These are phyloP conservation scores for Colletotrichum sp. DNA, from an alignment of 2,329 filamentous ascomycete species.

Conservation along the genomic window DNA sequence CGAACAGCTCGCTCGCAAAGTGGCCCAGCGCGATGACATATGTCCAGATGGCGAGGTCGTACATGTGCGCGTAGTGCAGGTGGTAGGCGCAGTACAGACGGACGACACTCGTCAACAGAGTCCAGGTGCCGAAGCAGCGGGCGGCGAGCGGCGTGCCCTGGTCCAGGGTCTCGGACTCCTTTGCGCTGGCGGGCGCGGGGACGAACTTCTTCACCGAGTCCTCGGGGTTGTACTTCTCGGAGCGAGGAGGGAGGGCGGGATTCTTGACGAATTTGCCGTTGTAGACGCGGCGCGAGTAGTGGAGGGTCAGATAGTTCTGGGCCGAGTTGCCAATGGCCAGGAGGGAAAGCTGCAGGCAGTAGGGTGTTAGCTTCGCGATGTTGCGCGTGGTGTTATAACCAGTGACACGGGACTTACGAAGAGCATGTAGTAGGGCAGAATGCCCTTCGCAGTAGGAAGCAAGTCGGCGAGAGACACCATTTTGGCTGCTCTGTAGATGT, in stretches of 20 bases:
- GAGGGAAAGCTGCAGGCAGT: constrained; percentile 69
- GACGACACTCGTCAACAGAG: constrained; percentile 77
- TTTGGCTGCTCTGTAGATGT: not conserved
- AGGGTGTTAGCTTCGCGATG: not conserved
- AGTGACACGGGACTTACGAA: constrained; percentile 44
- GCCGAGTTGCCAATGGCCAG: constrained; percentile 85
- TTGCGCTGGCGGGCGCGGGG: constrained; percentile 45
- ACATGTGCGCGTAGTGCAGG: constrained; percentile 73
- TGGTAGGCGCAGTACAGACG: constrained; percentile 86
- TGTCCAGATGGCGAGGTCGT: constrained; percentile 82
- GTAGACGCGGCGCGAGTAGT: constrained; percentile 89
- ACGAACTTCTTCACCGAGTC: constrained; percentile 60
- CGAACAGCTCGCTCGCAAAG: constrained; percentile 80
- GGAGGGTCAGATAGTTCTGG: constrained; percentile 81
- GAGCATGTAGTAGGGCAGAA: constrained; percentile 65
- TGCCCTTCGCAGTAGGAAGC: constrained; percentile 56
- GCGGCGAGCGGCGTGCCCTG: constrained; percentile 78
- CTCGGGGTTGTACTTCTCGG: constrained; percentile 51
- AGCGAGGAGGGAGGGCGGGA: constrained; percentile 44
- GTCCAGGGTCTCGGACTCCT: constrained; percentile 53
- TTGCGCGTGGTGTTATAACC: not conserved
- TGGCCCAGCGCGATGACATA: constrained; percentile 80
- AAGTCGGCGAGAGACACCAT: constrained; percentile 53
- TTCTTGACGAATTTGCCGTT: constrained; percentile 66
- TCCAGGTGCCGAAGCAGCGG: constrained; percentile 88